Base-by-base conservation (phyloP, 1,139 yeast genomes). In the Saccharomycopsis crataegensis region DNA sequence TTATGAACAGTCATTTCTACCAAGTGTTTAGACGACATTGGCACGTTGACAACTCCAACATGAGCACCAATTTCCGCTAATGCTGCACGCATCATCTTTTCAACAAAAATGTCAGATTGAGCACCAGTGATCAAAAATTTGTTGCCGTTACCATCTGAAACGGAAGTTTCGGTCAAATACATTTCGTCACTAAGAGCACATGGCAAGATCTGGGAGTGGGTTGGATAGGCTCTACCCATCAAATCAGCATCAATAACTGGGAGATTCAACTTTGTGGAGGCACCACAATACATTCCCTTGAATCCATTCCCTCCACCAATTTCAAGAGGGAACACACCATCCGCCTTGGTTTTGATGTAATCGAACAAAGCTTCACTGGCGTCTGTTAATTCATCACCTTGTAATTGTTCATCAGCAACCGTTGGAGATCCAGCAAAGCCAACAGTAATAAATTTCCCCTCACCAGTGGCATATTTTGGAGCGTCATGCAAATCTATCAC, bases 161-260 rank as follows among this genome's bases (percentile, higher is more conserved):
- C 65, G 1, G 74, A 71, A 52, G 70, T 63, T 9, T 75, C 73
- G 0, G 69, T 62, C 52, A 64, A 68, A 54, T 63, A 66, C 16
- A 67, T 55, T 49, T 64, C 60, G 40, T 67, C 49, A 37, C 63
- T 59, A 28, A 59, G 51, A 2, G 65, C 68, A 16, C 60, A 64
- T 6, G 76, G 74, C 2, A 71, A 60, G 12, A 71, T 69, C 57
- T 74, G 78, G 63, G 70, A 70, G 33, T 64, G 65, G 38, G 73
- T 71, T 5, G 78, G 78, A 59, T 71, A 73, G 9, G 78, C 78
- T 55, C 78, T 64, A 8, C 78, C 78, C 78, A 74, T 74, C 51
- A 72, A 61, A 57, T 74, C 78, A 42, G 68, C 67, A 61, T 74
- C 78, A 22, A 74, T 60, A 37, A 71, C 64, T 3, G 74, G 73